A percentile compares a stretch with the other conserved stretches of the same genome.
These are phyloP conservation scores for Salix suchowensis DNA, from an alignment of 345 rosid genomes.

Conservation along the genomic window DNA sequence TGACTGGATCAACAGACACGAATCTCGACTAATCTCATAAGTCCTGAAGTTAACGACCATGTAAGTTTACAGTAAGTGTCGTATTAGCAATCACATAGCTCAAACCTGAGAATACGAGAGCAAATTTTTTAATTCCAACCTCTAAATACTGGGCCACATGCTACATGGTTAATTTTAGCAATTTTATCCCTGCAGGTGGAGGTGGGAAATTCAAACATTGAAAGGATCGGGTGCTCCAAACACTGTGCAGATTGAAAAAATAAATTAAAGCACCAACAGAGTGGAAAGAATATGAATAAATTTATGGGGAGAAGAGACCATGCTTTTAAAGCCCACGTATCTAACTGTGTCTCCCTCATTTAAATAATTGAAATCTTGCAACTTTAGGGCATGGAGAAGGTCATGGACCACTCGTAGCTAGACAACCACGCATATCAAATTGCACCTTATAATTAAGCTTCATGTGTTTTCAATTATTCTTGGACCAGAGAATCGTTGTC, in stretches of 20 bases:
- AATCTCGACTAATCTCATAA: too few species aligned
- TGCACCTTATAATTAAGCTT: too few species aligned
- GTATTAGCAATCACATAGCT: too few species aligned
- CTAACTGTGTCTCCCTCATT: conserved; percentile 10
- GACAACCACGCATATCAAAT: too few species aligned
- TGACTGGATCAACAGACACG: fast-evolving
- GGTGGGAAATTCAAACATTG: background rate
- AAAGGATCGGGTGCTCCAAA: background rate
- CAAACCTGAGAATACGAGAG: fast-evolving
- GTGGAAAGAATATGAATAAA: conserved; percentile 2
- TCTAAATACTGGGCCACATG: too few species aligned
- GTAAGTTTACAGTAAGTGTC: fast-evolving
- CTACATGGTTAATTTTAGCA: background rate
- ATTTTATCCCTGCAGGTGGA: background rate
- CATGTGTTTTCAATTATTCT: too few species aligned
- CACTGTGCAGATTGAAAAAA: background rate
- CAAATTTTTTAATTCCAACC: too few species aligned
- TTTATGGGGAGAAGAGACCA: conserved; percentile 42
- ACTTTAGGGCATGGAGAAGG: conserved; percentile 7
- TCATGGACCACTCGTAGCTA: conserved; percentile 42
- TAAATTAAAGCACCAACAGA: background rate
- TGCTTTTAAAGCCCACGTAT: conserved; percentile 27
- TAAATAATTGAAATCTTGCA: conserved; percentile 2
- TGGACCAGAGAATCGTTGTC: too few species aligned
- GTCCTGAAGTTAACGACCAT: fast-evolving